Evolutionary conservation across 257 asterid species (phyloP), one percentile per base, ranked within the genome.

Genomic region (Thymus quinquecostatus): DNA sequence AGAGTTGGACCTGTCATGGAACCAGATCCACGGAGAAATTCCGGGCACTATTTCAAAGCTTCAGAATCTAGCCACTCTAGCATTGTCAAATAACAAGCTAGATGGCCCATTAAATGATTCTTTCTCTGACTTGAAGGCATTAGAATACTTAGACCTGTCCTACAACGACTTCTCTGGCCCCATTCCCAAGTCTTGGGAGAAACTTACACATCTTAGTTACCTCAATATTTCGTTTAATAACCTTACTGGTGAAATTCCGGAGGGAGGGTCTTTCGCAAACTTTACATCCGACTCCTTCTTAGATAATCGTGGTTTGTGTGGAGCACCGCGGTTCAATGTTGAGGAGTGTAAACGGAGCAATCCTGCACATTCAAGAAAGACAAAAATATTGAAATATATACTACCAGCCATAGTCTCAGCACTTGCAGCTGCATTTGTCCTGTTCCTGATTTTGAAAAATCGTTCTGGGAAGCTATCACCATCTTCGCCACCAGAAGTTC

Each of bases 171-270:
- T 66, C 7, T 66, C 71, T 4, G 71, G 71, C 13, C 27, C 43
- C 8, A 66, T 66, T 36, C 72, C 63, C 32, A 53, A 34, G 38
- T 51, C 62, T 34, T 65, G 45, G 69, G 69, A 64, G 57, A 32
- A 29, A 30, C 41, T 64, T 13, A 9, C 3, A 28, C 21, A 11
- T 32, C 58, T 65, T 12, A 32, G 14, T 48, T 65, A 47, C 45
- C 48, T 65, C 30, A 65, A 65, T 7, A 58, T 65, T 2, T 65
- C 70, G 0, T 65, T 65, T 29, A 65, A 65, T 32, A 40, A 30
- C 21, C 58, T 65, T 6, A n/a, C 45, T 6, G 70, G 70, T 0
- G 70, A 65, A 30, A 65, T 65, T 30, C 59, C 58, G 6, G 45
- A 45, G 1, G 33, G 14, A 47, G 57, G 70, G 57, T 58, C 70